Evolutionary conservation across 2,329 filamentous ascomycete genomes (phyloP).

Genomic region (Uncinocarpus reesii): DNA sequence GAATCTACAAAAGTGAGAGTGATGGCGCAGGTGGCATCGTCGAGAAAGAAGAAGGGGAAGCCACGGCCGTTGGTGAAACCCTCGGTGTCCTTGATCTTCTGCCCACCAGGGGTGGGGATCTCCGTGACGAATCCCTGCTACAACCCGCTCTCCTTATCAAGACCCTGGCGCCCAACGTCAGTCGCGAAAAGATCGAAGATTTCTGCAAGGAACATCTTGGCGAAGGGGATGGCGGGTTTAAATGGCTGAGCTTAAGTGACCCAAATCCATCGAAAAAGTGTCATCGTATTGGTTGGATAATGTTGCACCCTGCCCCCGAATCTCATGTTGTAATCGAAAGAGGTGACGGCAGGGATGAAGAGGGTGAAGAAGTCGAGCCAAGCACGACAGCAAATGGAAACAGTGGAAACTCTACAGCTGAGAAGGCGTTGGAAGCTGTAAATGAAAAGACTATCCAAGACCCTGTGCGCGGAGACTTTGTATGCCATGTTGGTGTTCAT

Average conservation of each 20-base stretch:
- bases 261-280: slow-evolving; percentile 95
- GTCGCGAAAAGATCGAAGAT: slow-evolving; percentile 79
- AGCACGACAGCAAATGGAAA: slow-evolving; percentile 26
- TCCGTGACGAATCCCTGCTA: slow-evolving; percentile 76
- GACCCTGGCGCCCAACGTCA: slow-evolving; percentile 93
- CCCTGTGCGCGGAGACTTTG: slow-evolving; percentile 85
- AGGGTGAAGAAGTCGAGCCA: slow-evolving; percentile 44
- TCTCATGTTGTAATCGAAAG: slow-evolving; percentile 55
- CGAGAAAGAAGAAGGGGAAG: slow-evolving; percentile 93
- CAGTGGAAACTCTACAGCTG: slow-evolving; percentile 47
- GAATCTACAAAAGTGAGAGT: slow-evolving; percentile 84
- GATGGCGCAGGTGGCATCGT: slow-evolving; percentile 75
- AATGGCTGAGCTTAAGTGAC: slow-evolving; percentile 90
- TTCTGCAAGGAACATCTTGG: slow-evolving; percentile 93
- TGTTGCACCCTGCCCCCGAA: slow-evolving; percentile 73
- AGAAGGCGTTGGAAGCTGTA: slow-evolving; percentile 83
- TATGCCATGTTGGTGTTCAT: slow-evolving; percentile 93
- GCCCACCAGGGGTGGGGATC: slow-evolving; percentile 69
- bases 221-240: slow-evolving; percentile 82
- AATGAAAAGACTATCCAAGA: slow-evolving; percentile 97
- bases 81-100: slow-evolving; percentile 85
- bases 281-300: slow-evolving; percentile 97
- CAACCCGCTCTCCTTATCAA: slow-evolving; percentile 95
- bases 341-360: slow-evolving; percentile 61
- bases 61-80: slow-evolving; percentile 81